Evolutionary conservation across 2,329 filamentous ascomycete genomes (phyloP), one percentile per base, ranked within the genome.

Genomic region (Penicillium hordei): DNA sequence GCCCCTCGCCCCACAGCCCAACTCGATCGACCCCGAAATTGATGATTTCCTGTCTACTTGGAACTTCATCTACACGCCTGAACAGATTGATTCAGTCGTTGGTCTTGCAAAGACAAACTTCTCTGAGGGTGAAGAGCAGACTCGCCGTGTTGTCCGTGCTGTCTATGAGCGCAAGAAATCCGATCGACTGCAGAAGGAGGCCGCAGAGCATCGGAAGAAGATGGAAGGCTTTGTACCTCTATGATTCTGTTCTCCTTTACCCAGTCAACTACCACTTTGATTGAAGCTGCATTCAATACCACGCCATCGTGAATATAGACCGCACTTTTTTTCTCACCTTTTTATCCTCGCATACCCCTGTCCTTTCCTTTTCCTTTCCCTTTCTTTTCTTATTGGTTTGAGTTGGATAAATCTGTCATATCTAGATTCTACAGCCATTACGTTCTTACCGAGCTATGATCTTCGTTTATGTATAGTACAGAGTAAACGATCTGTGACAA

Each of bases 11-110:
- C 69, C 72, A 0, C 88, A 89, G 0, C 83, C 87, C 0, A 89
- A 86, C 43, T 69, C 69, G 3, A 88, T 97, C n/a, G 89, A 96
- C 65, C 94, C 94, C 0, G 86, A 87, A 25, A 85, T 83, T 2
- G 89, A 86, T 52, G 91, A 96, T 59, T 97, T 92, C 75, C 86
- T 97, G 79, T 91, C 87, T 65, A 99, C 94, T 0, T 99, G 94
- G 94, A 99, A 99, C 72, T 97, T 97, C 72, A 87, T 97, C 31
- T 99, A 97, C 74, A 95, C 90, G 2, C 88, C 92, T 0, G 88
- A 94, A 57, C 89, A 99, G 73, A 87, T 99, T 52, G 93, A 97
- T 66, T 84, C 85, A 27, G 91, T 96, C 0, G 89, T 96, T 2
- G 82, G 83, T 5, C 82, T 99, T 29, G 93, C 94, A 1, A 83